Base-by-base conservation (phyloP, 2,329 filamentous ascomycete species). In the Paracamarosporium sp. region DNA sequence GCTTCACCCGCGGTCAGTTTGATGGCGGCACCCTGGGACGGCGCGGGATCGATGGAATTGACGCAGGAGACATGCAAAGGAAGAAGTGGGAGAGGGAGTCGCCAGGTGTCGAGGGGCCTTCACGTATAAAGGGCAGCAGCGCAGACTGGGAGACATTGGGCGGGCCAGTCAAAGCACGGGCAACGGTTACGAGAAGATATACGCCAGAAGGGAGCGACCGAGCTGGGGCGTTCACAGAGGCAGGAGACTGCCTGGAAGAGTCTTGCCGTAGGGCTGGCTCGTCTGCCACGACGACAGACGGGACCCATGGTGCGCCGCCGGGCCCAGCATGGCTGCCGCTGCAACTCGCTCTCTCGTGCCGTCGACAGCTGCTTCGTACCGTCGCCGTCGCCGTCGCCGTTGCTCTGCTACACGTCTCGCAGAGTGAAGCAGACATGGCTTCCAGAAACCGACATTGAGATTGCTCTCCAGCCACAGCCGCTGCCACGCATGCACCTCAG, bases 181-280 rank as follows among this genome's bases (percentile, higher is more conserved):
- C 65, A 56, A 58, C 67, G 68, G 67, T 66, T 68, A 74, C 69
- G 60, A 71, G 66, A 68, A 71, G 69, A 69, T 71, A 57, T 33
- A 40, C 27, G 46, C 50, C 50, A 53, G 38, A 50, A 35, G 46
- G 46, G 46, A 56, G 47, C 54, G 48, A 56, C 40, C 40, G 46
- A 28, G 47, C 47, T 56, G 22, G 44, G 44, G 45, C 47, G 22
- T 51, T 41, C 36, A 41, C 48, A 17, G 31, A 27, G 33, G 31
- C 22, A 41, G 36, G 35, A 51, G 48, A 35, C 48, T 7, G 51
- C 43, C 25, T 54, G 52, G 52, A 30, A 45, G 48, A 51, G 22
- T 17, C 44, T n/a, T 35, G 45, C 30, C 31, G 45, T 46, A 46
- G 44, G 44, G 44, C 44, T 46, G 44, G 20, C 22, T n/a, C 31